Evolutionary conservation across 352 stramenopile genomes (phyloP).

Genomic region (Globisporangium solare): DNA sequence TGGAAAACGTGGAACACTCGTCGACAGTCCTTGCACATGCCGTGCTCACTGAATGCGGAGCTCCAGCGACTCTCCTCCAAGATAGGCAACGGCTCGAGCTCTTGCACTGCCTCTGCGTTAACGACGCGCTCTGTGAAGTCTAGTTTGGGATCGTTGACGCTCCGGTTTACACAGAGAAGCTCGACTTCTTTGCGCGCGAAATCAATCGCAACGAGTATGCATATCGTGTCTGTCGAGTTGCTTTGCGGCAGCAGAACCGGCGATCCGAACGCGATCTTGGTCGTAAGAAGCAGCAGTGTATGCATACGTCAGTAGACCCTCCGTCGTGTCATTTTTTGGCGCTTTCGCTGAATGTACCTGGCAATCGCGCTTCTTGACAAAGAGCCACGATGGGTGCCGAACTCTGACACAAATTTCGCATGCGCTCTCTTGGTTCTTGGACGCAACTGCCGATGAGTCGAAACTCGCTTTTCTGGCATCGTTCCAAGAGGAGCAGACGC

Average conservation of each 20-base stretch:
- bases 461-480: neutral
- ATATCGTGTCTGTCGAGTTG: neutral
- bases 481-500: slow-evolving; percentile 19
- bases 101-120: slow-evolving; percentile 21
- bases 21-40: slow-evolving; percentile 42
- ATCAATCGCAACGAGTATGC: slow-evolving; percentile 22
- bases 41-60: slow-evolving; percentile 24
- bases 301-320: neutral
- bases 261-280: slow-evolving; percentile 19
- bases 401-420: slow-evolving; percentile 20
- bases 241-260: slow-evolving; percentile 11
- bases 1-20: slow-evolving; percentile 40
- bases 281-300: neutral
- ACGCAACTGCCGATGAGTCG: neutral
- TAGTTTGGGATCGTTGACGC: slow-evolving; percentile 8
- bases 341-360: slow-evolving; percentile 15
- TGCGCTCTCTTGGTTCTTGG: neutral
- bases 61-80: slow-evolving; percentile 14
- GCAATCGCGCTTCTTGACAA: slow-evolving; percentile 12
- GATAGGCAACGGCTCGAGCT: slow-evolving; percentile 21
- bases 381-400: slow-evolving; percentile 24
- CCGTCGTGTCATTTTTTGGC: neutral
- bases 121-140: slow-evolving; percentile 28
- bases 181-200: slow-evolving; percentile 15
- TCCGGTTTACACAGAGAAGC: slow-evolving; percentile 12